A percentile compares a stretch with the other conserved stretches of the same genome.
Conservation (phyloP, 495 filamentous ascomycete species). For the Hypoxylon trugodes region DNA sequence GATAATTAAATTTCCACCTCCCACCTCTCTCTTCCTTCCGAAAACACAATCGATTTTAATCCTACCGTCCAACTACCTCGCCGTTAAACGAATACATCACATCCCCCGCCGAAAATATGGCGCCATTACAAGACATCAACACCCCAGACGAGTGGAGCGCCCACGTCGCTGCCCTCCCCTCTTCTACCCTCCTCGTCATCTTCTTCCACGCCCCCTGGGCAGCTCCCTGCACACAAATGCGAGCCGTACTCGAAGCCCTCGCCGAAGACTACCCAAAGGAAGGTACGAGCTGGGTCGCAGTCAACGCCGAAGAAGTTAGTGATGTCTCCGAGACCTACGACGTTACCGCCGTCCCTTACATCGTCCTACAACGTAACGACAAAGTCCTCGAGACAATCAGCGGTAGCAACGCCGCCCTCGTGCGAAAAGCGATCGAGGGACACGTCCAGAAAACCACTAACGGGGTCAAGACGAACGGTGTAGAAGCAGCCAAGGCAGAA, state of each 20-base stretch:
- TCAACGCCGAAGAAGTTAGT: slow-evolving; percentile 89
- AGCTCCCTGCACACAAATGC: slow-evolving; percentile 94
- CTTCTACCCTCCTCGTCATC: slow-evolving; percentile 76
- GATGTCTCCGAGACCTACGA: slow-evolving; percentile 90
- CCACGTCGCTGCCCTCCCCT: slow-evolving; percentile 68
- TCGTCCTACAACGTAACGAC: slow-evolving; percentile 78
- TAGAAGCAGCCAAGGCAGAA: slow-evolving; percentile 1
- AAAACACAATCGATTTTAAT: neutral
- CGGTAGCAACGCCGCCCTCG: slow-evolving; percentile 84
- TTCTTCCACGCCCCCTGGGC: slow-evolving; percentile 98
- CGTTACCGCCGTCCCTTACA: slow-evolving; percentile 90
- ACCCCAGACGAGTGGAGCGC: slow-evolving; percentile 72
- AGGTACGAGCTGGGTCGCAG: slow-evolving; percentile 78
- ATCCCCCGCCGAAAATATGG: slow-evolving; percentile 14
- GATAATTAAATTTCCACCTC: neutral
- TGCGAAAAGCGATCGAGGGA: slow-evolving; percentile 82
- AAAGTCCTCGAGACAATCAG: slow-evolving; percentile 80
- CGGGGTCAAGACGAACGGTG: slow-evolving; percentile 43
- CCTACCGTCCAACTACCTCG: neutral
- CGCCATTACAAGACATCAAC: slow-evolving; percentile 71
- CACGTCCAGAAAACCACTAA: slow-evolving; percentile 52
- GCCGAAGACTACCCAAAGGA: slow-evolving; percentile 79
- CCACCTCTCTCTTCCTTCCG: neutral
- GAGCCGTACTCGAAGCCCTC: slow-evolving; percentile 82
- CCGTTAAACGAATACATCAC: neutral